A percentile compares a stretch with the other conserved stretches of the same genome.
Evolutionary conservation across 345 rosid genomes (phyloP).

Genomic region (Ceriops tagal): DNA sequence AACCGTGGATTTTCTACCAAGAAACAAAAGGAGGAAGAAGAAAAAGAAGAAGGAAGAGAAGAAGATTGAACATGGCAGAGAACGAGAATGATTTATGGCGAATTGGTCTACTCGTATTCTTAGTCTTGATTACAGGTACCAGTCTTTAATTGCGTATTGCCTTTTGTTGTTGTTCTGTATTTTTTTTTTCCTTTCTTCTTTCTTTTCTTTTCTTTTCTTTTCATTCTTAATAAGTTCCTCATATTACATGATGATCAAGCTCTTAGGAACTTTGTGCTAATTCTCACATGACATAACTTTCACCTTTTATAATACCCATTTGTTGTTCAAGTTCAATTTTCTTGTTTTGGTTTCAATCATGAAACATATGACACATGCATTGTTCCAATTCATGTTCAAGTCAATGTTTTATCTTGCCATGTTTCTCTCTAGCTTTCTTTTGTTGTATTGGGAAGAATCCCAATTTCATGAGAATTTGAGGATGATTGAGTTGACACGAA

Average conservation of each 20-base stretch:
- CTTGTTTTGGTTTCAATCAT: constrained; percentile 6
- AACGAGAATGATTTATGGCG: constrained; percentile 33
- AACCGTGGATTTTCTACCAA: constrained; percentile 1
- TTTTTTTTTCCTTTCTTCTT: neutral
- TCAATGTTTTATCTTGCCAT: constrained; percentile 5
- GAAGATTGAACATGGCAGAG: constrained; percentile 26
- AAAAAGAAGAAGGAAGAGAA: neutral
- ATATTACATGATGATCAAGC: constrained; percentile 13
- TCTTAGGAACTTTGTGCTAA: neutral
- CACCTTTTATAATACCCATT: constrained; percentile 66
- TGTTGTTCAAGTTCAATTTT: neutral
- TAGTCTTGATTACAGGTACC: constrained; percentile 32
- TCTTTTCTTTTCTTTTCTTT: too few species aligned
- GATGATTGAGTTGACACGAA: constrained; percentile 24
- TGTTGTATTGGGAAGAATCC: neutral
- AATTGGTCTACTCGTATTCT: constrained; percentile 21
- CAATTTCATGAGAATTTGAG: neutral
- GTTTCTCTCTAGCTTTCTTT: constrained; percentile 13
- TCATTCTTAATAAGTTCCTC: neutral
- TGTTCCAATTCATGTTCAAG: constrained; percentile 28
- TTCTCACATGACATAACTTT: neutral
- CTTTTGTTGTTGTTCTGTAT: neutral
- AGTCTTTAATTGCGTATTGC: too few species aligned
- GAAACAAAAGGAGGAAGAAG: neutral
- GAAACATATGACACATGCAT: neutral